Evolutionary conservation across 2,329 filamentous ascomycete species (phyloP).

Genomic region (Aspergillus transmontanensis): DNA sequence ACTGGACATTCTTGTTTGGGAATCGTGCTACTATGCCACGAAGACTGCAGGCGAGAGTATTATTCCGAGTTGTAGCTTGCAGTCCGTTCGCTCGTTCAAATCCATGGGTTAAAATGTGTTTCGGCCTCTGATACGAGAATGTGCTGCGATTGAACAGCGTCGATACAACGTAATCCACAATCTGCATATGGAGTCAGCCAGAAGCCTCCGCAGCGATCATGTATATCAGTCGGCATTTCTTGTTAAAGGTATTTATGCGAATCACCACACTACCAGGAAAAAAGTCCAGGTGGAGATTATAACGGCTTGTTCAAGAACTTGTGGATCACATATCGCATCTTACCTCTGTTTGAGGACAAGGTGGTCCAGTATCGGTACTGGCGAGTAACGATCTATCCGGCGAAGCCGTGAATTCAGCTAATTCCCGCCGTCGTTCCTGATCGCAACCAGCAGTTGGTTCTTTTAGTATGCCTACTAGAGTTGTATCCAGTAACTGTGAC

Average conservation of each 20-base stretch:
- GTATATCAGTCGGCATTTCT: not conserved
- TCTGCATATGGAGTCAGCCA: conserved; percentile 47
- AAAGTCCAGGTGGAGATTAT: not conserved
- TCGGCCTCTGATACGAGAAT: conserved; percentile 55
- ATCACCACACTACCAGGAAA: not conserved
- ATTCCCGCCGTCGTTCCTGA: conserved; percentile 55
- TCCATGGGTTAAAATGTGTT: conserved; percentile 82
- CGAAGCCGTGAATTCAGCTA: conserved; percentile 64
- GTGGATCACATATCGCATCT: conserved; percentile 19
- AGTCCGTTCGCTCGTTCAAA: conserved; percentile 58
- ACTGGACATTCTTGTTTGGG: conserved; percentile 70
- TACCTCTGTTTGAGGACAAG: conserved; percentile 67
- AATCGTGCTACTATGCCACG: conserved; percentile 67
- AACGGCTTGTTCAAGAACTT: not conserved
- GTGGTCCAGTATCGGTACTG: conserved; percentile 41
- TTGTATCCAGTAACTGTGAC: conserved; percentile 66
- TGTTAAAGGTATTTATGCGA: not conserved
- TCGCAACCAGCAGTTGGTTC: conserved; percentile 33
- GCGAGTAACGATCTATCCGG: conserved; percentile 45
- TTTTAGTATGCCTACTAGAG: conserved; percentile 62
- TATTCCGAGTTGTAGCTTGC: conserved; percentile 30
- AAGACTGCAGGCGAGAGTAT: conserved; percentile 51
- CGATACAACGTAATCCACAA: conserved; percentile 78
- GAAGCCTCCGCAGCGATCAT: conserved; percentile 9
- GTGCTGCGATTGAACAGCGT: conserved; percentile 67